These are phyloP conservation scores for Exophiala aquamarina DNA, from an alignment of 2,329 filamentous ascomycete species.

Conservation along the genomic window DNA sequence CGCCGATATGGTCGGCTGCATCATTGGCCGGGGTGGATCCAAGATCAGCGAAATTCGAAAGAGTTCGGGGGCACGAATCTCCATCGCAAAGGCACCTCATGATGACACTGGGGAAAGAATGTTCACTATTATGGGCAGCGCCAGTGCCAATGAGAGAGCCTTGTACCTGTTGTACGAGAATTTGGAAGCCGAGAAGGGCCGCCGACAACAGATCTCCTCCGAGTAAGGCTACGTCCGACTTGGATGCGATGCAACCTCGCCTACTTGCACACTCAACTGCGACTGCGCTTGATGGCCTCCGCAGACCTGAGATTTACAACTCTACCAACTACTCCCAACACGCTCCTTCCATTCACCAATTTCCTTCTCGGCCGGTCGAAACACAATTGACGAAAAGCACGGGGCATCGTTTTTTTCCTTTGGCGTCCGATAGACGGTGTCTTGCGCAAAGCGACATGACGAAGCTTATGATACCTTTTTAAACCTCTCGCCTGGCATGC, in stretches of 20 bases:
- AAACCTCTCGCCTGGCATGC: slow-evolving; percentile 24
- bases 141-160: slow-evolving; percentile 90
- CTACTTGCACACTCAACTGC: too few species aligned
- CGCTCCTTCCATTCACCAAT: slow-evolving; percentile 19
- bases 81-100: slow-evolving; percentile 94
- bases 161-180: slow-evolving; percentile 98
- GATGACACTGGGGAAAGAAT: slow-evolving; percentile 98
- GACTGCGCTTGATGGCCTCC: too few species aligned
- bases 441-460: slow-evolving; percentile 29
- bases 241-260: too few species aligned
- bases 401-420: slow-evolving; percentile 25
- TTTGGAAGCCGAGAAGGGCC: slow-evolving; percentile 98
- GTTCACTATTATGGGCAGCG: slow-evolving; percentile 98
- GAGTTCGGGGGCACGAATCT: slow-evolving; percentile 93
- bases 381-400: slow-evolving; percentile 24
- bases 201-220: slow-evolving; percentile 76
- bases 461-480: slow-evolving; percentile 28
- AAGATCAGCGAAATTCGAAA: slow-evolving; percentile 99
- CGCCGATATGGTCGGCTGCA: slow-evolving; percentile 99
- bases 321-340: slow-evolving; percentile 16
- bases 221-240: slow-evolving; percentile 48
- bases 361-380: slow-evolving; percentile 1
- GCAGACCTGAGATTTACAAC: too few species aligned
- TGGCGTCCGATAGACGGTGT: slow-evolving; percentile 28
- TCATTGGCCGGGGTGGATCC: slow-evolving; percentile 90